phyloP scores from a whole-genome alignment of 2,329 filamentous ascomycete genomes.

The Truncatella angustata region DNA sequence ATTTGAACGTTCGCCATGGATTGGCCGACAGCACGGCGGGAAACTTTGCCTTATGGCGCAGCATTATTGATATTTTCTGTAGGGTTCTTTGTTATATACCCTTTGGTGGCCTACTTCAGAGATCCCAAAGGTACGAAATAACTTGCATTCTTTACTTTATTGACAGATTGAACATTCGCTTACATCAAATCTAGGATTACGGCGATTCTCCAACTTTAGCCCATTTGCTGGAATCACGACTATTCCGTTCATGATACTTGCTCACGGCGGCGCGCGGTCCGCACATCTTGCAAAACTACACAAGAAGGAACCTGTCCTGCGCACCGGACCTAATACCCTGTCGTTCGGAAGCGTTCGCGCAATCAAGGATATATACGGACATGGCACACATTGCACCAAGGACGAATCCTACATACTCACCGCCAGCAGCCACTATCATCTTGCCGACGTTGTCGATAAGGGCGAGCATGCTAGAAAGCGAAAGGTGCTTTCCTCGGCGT shows the following conservation, averaged over 20 bases:
- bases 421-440: constrained; percentile 47
- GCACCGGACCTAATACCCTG: constrained; percentile 43
- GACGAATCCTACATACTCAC: constrained; percentile 44
- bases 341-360: constrained; percentile 39
- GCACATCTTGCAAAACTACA: constrained; percentile 41
- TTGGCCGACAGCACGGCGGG: not conserved
- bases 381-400: constrained; percentile 49
- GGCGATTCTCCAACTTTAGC: constrained; percentile 43
- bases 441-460: constrained; percentile 52
- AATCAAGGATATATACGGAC: constrained; percentile 51
- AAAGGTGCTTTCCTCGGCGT: constrained; percentile 47
- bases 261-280: constrained; percentile 41
- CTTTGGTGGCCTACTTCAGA: constrained; percentile 39
- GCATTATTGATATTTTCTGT: constrained; percentile 14
- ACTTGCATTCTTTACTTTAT: no score
- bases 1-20: not conserved
- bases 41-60: constrained; percentile 12
- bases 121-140: constrained; percentile 37
- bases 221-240: constrained; percentile 42
- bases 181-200: constrained; percentile 30
- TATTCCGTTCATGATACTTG: constrained; percentile 44
- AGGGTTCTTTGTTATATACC: constrained; percentile 37
- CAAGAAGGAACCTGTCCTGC: constrained; percentile 42
- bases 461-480: constrained; percentile 50
- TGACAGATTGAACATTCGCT: not conserved